phyloP scores from a whole-genome alignment of 768 basidiomycete species.

The Collybia mongolica region DNA sequence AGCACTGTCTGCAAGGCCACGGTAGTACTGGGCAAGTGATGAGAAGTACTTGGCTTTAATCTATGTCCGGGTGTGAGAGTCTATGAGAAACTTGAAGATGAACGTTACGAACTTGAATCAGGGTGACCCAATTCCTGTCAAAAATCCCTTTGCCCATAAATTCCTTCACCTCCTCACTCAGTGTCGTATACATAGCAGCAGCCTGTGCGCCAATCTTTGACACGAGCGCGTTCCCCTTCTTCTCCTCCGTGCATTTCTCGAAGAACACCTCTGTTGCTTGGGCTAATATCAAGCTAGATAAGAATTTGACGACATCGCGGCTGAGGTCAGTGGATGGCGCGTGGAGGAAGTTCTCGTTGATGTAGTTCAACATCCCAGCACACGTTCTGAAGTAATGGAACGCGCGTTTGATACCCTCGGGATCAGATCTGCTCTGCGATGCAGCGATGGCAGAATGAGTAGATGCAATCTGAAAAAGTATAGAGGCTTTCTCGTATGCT shows the following conservation, averaged over 20 bases:
- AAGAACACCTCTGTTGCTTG: slow-evolving; percentile 97
- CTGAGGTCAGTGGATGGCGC: slow-evolving; percentile 95
- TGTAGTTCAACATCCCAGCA: slow-evolving; percentile 96
- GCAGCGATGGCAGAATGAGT: slow-evolving; percentile 92
- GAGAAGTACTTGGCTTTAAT: slow-evolving; percentile 91
- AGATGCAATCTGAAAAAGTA: slow-evolving; percentile 93
- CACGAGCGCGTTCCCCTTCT: slow-evolving; percentile 77
- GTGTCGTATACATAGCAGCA: slow-evolving; percentile 73
- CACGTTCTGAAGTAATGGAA: slow-evolving; percentile 90
- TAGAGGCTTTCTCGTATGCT: slow-evolving; percentile 96
- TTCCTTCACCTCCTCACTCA: slow-evolving; percentile 94
- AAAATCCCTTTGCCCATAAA: slow-evolving; percentile 96
- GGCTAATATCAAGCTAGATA: slow-evolving; percentile 83
- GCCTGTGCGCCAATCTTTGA: slow-evolving; percentile 84
- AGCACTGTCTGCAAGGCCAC: slow-evolving; percentile 73
- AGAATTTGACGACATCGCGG: slow-evolving; percentile 91
- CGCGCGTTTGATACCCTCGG: slow-evolving; percentile 89
- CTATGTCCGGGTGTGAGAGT: slow-evolving; percentile 32
- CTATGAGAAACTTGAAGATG: not conserved
- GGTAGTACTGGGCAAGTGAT: slow-evolving; percentile 86
- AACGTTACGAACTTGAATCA: slow-evolving; percentile 63
- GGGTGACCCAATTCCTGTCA: slow-evolving; percentile 89
- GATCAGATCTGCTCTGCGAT: slow-evolving; percentile 81
- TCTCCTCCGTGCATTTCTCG: slow-evolving; percentile 93
- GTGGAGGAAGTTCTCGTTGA: slow-evolving; percentile 99